A percentile compares a stretch with the other conserved stretches of the same genome.
Conservation (phyloP, 768 basidiomycete species). For the Kwoniella mangroviensis region DNA sequence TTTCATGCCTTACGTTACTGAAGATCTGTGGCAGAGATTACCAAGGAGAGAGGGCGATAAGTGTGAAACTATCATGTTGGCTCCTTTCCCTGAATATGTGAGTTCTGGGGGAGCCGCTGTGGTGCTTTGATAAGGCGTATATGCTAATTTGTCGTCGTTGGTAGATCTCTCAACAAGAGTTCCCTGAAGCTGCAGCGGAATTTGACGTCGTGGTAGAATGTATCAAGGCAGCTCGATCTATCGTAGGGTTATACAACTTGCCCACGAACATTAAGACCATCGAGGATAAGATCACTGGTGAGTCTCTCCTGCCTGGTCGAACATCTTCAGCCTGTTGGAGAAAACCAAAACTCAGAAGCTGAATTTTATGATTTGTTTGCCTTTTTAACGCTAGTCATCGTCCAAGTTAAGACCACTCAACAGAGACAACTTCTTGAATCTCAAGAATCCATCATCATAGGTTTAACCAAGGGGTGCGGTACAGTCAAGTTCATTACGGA, state of each 20-base stretch:
- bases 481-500: constrained; percentile 71
- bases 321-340: not conserved
- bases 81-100: constrained; percentile 79
- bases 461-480: constrained; percentile 87
- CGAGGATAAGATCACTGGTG: constrained; percentile 55
- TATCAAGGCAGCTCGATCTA: constrained; percentile 77
- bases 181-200: constrained; percentile 72
- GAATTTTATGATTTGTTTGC: too few relatives aligned
- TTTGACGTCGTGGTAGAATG: constrained; percentile 85
- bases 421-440: constrained; percentile 72
- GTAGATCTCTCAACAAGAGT: constrained; percentile 59
- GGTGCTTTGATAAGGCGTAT: not conserved
- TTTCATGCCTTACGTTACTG: constrained; percentile 99
- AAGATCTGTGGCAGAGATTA: constrained; percentile 96
- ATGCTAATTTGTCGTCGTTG: not conserved
- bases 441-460: constrained; percentile 74
- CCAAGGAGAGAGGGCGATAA: constrained; percentile 80
- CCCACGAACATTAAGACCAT: constrained; percentile 60
- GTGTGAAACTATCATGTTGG: constrained; percentile 86
- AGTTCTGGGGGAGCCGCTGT: constrained; percentile 53
- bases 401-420: constrained; percentile 69
- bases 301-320: constrained; percentile 3
- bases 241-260: constrained; percentile 87
- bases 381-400: constrained; percentile 65
- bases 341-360: too few relatives aligned